A percentile compares a stretch with the other conserved stretches of the same genome.
These are phyloP conservation scores for Trichoderma atroviride DNA, from an alignment of 2,329 filamentous ascomycete species.

Conservation along the genomic window DNA sequence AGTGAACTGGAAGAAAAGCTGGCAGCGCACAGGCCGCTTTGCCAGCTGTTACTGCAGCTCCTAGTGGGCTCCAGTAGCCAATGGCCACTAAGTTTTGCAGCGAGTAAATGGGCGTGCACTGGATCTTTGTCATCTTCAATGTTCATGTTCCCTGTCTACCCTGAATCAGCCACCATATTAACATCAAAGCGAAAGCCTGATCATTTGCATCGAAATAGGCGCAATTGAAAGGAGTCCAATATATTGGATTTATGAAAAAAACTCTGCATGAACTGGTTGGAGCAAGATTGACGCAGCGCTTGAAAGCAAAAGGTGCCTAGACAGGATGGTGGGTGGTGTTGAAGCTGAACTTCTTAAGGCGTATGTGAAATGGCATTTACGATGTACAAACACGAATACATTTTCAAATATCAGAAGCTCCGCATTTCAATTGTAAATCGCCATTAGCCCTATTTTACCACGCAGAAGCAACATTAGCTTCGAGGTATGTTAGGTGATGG, in stretches of 20 bases:
- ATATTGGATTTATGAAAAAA: background rate
- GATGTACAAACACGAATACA: too few relatives aligned
- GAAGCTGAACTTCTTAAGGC: background rate
- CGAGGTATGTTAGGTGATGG: background rate
- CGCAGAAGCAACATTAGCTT: background rate
- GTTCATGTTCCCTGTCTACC: background rate
- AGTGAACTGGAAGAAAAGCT: background rate
- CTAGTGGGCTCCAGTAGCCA: background rate
- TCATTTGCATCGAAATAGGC: background rate
- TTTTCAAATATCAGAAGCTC: background rate
- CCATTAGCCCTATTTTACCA: too few relatives aligned
- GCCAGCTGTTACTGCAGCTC: conserved; percentile 13
- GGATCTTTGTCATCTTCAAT: background rate
- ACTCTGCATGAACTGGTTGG: background rate
- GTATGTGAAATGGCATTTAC: background rate
- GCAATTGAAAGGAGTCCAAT: background rate
- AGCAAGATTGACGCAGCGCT: background rate
- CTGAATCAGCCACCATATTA: background rate
- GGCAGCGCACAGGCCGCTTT: conserved; percentile 14
- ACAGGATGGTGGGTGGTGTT: background rate
- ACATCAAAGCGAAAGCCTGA: background rate
- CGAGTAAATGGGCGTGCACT: background rate
- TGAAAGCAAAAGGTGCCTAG: background rate
- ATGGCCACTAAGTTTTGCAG: background rate
- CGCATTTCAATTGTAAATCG: background rate